phyloP scores from a whole-genome alignment of 2,329 filamentous ascomycete species.

The Penicillium sp. region DNA sequence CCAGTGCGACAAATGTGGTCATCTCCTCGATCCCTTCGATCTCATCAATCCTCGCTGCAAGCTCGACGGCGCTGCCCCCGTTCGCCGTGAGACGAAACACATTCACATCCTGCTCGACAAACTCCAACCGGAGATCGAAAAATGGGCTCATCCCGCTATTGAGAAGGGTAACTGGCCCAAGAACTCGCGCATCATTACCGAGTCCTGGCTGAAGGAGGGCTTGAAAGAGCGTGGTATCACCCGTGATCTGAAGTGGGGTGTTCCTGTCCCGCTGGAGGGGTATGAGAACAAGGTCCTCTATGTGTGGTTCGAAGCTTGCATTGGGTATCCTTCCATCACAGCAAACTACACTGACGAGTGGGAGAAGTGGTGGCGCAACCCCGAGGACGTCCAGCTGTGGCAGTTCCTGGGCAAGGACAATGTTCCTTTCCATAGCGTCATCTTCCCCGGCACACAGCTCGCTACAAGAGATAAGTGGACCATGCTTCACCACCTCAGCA shows the following conservation, averaged over 20 bases:
- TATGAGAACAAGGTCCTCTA: constrained; percentile 81
- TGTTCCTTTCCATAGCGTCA: constrained; percentile 81
- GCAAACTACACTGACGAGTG: constrained; percentile 82
- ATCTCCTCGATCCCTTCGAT: constrained; percentile 67
- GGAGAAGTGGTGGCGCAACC: constrained; percentile 93
- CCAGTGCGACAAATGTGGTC: constrained; percentile 72
- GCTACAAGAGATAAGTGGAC: constrained; percentile 85
- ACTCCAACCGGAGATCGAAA: constrained; percentile 69
- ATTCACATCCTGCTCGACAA: constrained; percentile 84
- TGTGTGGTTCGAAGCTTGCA: constrained; percentile 89
- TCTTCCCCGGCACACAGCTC: constrained; percentile 83
- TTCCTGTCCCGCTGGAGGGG: constrained; percentile 56
- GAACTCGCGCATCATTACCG: constrained; percentile 45
- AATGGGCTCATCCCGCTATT: constrained; percentile 72
- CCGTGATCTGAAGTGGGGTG: constrained; percentile 87
- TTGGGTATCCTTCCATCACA: constrained; percentile 93
- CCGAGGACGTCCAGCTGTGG: constrained; percentile 80
- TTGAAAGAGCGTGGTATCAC: constrained; percentile 85
- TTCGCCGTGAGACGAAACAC: constrained; percentile 80
- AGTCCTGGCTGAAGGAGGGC: constrained; percentile 62
- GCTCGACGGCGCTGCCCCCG: constrained; percentile 76
- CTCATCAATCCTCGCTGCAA: constrained; percentile 87
- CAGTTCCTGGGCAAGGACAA: constrained; percentile 97
- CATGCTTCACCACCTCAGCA: constrained; percentile 80
- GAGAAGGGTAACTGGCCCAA: constrained; percentile 58